Percentiles rank a stretch among this genome's conserved stretches.
Evolutionary conservation across 352 stramenopile genomes (phyloP).

Genomic region (Achlya hypogyna): DNA sequence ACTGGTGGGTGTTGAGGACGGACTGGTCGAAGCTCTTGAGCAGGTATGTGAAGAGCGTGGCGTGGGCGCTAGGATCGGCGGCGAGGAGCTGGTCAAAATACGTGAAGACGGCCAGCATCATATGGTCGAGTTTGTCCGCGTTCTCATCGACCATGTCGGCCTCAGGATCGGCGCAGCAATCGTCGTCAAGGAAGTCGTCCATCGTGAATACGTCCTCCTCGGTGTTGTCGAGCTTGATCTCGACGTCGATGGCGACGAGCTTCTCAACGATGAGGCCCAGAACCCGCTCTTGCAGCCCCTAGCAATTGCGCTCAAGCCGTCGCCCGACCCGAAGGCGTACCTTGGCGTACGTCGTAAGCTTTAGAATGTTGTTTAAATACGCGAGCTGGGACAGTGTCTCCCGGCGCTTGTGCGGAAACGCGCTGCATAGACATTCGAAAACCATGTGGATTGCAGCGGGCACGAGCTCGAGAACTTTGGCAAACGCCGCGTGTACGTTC

Average conservation of each 20-base stretch:
- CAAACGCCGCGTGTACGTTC: conserved; percentile 46
- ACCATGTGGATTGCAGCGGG: conserved; percentile 68
- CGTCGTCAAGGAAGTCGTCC: conserved; percentile 56
- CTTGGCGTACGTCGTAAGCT: conserved; percentile 51
- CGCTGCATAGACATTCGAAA: conserved; percentile 63
- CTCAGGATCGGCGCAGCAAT: conserved; percentile 23
- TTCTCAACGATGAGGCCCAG: conserved; percentile 77
- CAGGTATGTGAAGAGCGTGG: conserved; percentile 62
- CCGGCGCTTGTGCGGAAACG: conserved; percentile 78
- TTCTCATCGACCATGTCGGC: conserved; percentile 57
- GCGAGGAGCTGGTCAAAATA: conserved; percentile 44
- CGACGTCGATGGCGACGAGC: conserved; percentile 79
- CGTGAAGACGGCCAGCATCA: conserved; percentile 85
- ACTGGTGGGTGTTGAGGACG: conserved; percentile 84
- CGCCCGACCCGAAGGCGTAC: background rate
- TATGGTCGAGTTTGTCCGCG: conserved; percentile 80
- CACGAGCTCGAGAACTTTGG: conserved; percentile 56
- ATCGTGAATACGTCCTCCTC: conserved; percentile 79
- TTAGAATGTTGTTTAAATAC: conserved; percentile 62
- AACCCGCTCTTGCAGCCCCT: conserved; percentile 69
- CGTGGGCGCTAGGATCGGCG: conserved; percentile 14
- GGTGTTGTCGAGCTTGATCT: conserved; percentile 83
- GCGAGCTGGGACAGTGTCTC: conserved; percentile 54
- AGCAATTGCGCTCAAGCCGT: background rate
- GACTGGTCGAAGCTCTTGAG: conserved; percentile 81